phyloP scores from a whole-genome alignment of 306 rosid genomes.

The Glycine tomentella region DNA sequence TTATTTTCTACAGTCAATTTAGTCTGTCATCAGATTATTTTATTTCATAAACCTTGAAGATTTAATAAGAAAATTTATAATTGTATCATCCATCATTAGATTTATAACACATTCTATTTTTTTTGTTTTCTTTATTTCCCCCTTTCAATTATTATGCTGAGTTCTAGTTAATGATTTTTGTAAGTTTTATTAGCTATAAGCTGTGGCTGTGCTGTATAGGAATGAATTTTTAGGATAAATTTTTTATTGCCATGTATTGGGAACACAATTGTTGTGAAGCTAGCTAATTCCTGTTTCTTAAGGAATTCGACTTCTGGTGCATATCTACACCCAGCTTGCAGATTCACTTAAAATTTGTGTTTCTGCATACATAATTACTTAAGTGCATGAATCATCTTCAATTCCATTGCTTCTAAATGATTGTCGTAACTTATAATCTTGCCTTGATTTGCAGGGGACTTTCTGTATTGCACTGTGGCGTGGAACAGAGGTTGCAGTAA shows the following conservation, averaged over 20 bases:
- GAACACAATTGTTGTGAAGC: slow-evolving; percentile 1
- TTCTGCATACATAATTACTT: neutral
- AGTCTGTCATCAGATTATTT: slow-evolving; percentile 18
- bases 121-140: neutral
- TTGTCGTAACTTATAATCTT: slow-evolving; percentile 39
- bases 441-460: slow-evolving; percentile 71
- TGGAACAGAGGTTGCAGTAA: slow-evolving; percentile 93
- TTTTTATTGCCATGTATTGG: slow-evolving; percentile 27
- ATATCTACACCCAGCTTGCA: slow-evolving; percentile 11
- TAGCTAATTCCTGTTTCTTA: neutral
- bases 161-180: slow-evolving; percentile 23
- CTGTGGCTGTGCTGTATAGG: neutral
- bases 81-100: neutral
- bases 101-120: neutral
- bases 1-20: neutral
- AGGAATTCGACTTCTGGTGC: slow-evolving; percentile 23
- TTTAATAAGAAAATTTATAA: slow-evolving; percentile 13
- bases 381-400: slow-evolving; percentile 4
- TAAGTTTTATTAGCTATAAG: neutral
- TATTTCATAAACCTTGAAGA: slow-evolving; percentile 19
- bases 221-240: slow-evolving; percentile 7
- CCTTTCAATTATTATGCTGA: neutral
- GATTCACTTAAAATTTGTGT: neutral
- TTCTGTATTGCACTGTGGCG: slow-evolving; percentile 87
- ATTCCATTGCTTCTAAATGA: slow-evolving; percentile 21